Conservation (phyloP, 2,329 filamentous ascomycete genomes). For the Aspergillus pseudonomiae region DNA sequence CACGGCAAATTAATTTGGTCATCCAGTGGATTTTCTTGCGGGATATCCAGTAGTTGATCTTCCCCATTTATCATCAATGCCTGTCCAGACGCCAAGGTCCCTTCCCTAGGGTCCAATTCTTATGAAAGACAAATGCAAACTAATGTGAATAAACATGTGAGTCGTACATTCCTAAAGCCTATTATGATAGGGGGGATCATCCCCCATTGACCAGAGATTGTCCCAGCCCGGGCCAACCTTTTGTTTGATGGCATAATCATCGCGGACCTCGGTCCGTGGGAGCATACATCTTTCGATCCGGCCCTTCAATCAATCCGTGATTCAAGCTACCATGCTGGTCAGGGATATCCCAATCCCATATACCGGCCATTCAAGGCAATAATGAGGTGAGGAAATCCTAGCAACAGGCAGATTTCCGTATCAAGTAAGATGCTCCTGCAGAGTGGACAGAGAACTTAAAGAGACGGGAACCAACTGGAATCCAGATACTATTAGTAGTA, state of each 20-base stretch:
- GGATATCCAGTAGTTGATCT: background rate
- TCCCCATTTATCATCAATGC: background rate
- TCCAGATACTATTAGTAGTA: background rate
- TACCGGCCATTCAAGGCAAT: background rate
- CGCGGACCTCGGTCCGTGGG: constrained; percentile 1
- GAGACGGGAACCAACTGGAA: background rate
- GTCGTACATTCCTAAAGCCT: background rate
- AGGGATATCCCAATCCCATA: background rate
- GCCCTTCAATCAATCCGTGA: background rate
- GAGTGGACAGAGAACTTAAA: background rate
- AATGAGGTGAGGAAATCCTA: background rate
- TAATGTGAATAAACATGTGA: constrained; percentile 4
- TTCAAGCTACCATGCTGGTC: background rate
- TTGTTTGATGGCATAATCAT: constrained; percentile 1
- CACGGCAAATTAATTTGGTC: constrained; percentile 1
- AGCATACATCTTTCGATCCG: background rate
- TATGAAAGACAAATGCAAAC: background rate
- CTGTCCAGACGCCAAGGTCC: background rate
- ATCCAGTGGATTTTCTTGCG: background rate
- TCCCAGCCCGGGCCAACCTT: background rate
- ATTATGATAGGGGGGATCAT: background rate
- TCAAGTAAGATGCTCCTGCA: background rate
- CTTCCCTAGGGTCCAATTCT: background rate
- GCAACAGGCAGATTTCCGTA: background rate
- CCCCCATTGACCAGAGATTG: background rate